These are phyloP conservation scores for Pichia nanzhaoensis DNA, from an alignment of 805 yeast genomes.

Conservation along the genomic window DNA sequence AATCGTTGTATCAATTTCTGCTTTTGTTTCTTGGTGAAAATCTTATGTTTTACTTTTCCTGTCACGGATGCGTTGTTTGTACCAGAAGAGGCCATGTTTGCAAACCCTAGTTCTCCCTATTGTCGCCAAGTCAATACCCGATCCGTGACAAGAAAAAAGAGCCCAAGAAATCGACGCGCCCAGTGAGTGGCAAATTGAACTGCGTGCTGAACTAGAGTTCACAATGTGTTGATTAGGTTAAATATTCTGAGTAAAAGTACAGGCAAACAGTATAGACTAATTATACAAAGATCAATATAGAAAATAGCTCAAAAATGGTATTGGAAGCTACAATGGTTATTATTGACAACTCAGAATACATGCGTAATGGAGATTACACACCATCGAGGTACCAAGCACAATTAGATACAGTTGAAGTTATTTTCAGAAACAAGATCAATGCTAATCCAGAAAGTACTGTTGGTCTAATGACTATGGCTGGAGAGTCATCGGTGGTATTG, in stretches of 20 bases:
- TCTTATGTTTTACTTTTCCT: constrained; percentile 3
- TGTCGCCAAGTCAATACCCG: background rate
- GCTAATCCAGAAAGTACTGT: constrained; percentile 93
- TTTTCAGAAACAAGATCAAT: constrained; percentile 79
- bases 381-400: constrained; percentile 90
- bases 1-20: constrained; percentile 29
- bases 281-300: background rate
- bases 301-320: constrained; percentile 48
- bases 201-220: too few species aligned
- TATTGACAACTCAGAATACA: constrained; percentile 91
- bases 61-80: background rate
- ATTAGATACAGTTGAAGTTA: constrained; percentile 77
- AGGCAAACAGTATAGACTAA: too few species aligned
- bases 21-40: constrained; percentile 32
- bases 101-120: background rate
- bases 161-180: background rate
- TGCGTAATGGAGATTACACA: constrained; percentile 91
- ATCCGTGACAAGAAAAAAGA: background rate
- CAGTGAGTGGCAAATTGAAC: constrained; percentile 8
- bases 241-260: too few species aligned
- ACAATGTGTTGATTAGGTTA: too few species aligned
- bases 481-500: constrained; percentile 78
- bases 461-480: constrained; percentile 85
- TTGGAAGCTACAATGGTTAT: constrained; percentile 94
- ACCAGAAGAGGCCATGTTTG: background rate